phyloP scores from a whole-genome alignment of 805 yeast genomes.

The Dipodascus albidus region DNA sequence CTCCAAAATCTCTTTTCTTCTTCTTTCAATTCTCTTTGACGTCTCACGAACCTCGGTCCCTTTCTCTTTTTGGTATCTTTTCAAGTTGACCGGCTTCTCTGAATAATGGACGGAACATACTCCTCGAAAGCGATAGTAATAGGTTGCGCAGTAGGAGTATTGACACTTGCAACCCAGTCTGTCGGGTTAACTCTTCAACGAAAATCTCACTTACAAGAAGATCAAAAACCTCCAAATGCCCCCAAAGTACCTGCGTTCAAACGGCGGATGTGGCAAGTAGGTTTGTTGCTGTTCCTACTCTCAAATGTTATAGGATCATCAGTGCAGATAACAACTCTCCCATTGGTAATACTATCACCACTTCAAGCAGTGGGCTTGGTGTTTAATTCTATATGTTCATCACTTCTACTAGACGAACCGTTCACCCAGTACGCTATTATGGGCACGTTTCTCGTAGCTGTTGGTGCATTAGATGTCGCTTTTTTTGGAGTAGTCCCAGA shows the following conservation, averaged over 20 bases:
- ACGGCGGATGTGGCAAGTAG: conserved; percentile 56
- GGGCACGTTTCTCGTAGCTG: conserved; percentile 58
- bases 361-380: conserved; percentile 82
- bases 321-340: conserved; percentile 75
- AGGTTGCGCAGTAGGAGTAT: conserved; percentile 60
- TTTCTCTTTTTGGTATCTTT: not conserved
- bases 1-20: not conserved
- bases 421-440: conserved; percentile 44
- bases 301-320: conserved; percentile 74
- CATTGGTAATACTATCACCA: conserved; percentile 69
- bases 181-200: conserved; percentile 75
- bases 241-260: conserved; percentile 28
- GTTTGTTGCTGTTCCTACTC: conserved; percentile 55
- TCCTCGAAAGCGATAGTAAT: conserved; percentile 27
- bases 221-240: conserved; percentile 19
- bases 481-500: conserved; percentile 51
- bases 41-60: not conserved
- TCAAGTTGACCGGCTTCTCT: not conserved
- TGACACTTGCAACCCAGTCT: conserved; percentile 71
- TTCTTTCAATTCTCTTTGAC: not conserved
- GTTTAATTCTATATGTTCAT: conserved; percentile 67
- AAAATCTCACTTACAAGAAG: conserved; percentile 52
- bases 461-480: conserved; percentile 73
- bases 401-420: conserved; percentile 53
- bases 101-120: not conserved